These are phyloP conservation scores for Nothopassalora personata DNA, from an alignment of 2,329 filamentous ascomycete species.

Conservation along the genomic window DNA sequence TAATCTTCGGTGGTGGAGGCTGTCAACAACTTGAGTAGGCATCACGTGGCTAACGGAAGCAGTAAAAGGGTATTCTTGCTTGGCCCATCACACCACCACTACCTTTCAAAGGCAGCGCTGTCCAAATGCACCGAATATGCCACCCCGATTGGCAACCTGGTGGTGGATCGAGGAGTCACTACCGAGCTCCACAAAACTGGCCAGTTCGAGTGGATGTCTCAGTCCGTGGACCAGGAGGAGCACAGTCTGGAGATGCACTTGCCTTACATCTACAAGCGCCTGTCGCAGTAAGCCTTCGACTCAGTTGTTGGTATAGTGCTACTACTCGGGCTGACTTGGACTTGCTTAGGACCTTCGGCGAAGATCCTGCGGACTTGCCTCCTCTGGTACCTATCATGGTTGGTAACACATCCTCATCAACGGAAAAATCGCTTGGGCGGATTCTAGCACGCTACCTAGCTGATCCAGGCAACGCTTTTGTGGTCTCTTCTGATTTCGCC, in stretches of 20 bases:
- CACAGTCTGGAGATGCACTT: constrained; percentile 97
- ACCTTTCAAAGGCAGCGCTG: constrained; percentile 70
- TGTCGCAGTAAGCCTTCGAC: constrained; percentile 41
- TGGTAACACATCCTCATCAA: constrained; percentile 61
- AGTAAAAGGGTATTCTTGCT: constrained; percentile 86
- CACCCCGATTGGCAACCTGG: constrained; percentile 68
- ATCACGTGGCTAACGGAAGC: constrained; percentile 8
- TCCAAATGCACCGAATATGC: constrained; percentile 65
- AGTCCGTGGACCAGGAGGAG: constrained; percentile 66
- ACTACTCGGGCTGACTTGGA: constrained; percentile 1
- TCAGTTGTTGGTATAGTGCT: background rate
- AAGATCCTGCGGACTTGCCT: constrained; percentile 54
- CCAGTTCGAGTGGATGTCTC: constrained; percentile 62
- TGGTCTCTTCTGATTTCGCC: constrained; percentile 93
- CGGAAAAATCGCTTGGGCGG: constrained; percentile 64
- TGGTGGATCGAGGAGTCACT: constrained; percentile 56
- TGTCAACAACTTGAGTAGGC: background rate
- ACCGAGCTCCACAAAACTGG: constrained; percentile 48
- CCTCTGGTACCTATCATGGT: constrained; percentile 80
- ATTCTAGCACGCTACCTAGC: constrained; percentile 72
- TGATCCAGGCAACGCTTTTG: constrained; percentile 71
- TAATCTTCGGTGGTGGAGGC: no score
- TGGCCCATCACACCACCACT: constrained; percentile 85
- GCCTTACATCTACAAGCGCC: constrained; percentile 82
- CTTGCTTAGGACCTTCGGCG: constrained; percentile 28